Percentiles rank a stretch among this genome's conserved stretches.
Evolutionary conservation across 208 protist genomes (phyloP).

Genomic region (Trypanosoma mega): DNA sequence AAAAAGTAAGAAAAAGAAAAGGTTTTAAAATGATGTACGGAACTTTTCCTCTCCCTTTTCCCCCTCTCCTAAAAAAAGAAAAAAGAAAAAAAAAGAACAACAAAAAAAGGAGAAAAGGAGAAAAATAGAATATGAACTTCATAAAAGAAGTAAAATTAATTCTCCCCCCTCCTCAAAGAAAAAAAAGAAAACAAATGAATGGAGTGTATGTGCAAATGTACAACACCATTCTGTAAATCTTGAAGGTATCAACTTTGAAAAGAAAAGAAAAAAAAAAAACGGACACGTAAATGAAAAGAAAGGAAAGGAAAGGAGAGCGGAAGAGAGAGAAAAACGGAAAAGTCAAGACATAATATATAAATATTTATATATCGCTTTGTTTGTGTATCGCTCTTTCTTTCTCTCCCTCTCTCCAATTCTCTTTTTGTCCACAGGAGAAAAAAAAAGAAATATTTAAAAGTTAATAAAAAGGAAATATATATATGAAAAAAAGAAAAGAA

Average conservation of each 20-base stretch:
- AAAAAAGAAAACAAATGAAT: background rate
- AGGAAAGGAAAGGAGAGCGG: background rate
- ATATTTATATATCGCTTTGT: too few species aligned
- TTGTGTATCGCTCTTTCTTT: too few species aligned
- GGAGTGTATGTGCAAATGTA: background rate
- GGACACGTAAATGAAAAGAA: background rate
- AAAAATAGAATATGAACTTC: conserved; percentile 10
- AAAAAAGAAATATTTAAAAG: conserved; percentile 12
- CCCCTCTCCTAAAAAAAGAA: conserved; percentile 16
- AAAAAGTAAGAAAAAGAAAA: conserved; percentile 3
- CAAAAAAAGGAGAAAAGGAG: conserved; percentile 12
- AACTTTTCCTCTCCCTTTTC: conserved; percentile 9
- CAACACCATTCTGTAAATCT: background rate
- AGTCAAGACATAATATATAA: background rate
- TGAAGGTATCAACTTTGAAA: conserved; percentile 6
- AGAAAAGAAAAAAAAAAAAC: background rate
- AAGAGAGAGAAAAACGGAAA: background rate
- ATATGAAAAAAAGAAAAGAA: conserved; percentile 5
- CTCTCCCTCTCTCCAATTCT: too few species aligned
- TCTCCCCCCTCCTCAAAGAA: too few species aligned
- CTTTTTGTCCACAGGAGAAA: conserved; percentile 22
- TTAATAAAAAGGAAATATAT: conserved; percentile 16
- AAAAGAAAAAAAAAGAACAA: conserved; percentile 19
- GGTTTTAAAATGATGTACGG: background rate
- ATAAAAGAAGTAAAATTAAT: too few species aligned